Conservation (phyloP, 768 basidiomycete species). For the Clavaria fumosa region DNA sequence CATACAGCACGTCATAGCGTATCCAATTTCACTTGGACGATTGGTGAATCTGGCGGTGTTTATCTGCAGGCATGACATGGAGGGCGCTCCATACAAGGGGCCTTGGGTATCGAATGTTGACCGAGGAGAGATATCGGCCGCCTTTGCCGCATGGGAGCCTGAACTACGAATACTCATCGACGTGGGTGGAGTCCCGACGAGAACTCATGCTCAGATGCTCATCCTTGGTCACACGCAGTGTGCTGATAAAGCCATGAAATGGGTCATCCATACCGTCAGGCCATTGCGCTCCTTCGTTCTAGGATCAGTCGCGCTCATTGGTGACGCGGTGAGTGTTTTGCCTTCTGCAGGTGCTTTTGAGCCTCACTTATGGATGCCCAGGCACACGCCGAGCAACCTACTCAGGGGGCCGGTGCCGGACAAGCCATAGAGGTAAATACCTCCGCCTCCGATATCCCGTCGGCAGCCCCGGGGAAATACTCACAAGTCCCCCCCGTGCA, state of each 20-base stretch:
- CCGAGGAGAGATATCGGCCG: constrained; percentile 26
- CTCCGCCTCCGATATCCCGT: constrained; percentile 16
- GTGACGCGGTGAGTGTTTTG: constrained; percentile 30
- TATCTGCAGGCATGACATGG: constrained; percentile 31
- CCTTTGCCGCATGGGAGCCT: constrained; percentile 41
- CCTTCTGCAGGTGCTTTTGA: constrained; percentile 4
- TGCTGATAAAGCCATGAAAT: constrained; percentile 34
- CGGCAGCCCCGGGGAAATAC: constrained; percentile 20
- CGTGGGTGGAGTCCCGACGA: too few relatives aligned
- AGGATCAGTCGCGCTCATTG: constrained; percentile 33
- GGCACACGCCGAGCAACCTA: constrained; percentile 40
- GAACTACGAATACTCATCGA: constrained; percentile 42
- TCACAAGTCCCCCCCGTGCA: constrained; percentile 21
- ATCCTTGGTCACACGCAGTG: too few relatives aligned
- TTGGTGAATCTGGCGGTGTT: constrained; percentile 52
- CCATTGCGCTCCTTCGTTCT: constrained; percentile 35
- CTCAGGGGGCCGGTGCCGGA: constrained; percentile 44
- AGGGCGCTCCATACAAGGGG: constrained; percentile 32
- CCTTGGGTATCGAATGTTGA: constrained; percentile 36
- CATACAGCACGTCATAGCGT: constrained; percentile 41
- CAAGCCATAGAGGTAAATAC: constrained; percentile 36
- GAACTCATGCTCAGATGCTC: too few relatives aligned
- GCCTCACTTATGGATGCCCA: constrained; percentile 20
- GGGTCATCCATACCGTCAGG: constrained; percentile 47
- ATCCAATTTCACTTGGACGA: constrained; percentile 43